phyloP scores from a whole-genome alignment of 2,329 filamentous ascomycete genomes.

The Aspergillus brasiliensis region DNA sequence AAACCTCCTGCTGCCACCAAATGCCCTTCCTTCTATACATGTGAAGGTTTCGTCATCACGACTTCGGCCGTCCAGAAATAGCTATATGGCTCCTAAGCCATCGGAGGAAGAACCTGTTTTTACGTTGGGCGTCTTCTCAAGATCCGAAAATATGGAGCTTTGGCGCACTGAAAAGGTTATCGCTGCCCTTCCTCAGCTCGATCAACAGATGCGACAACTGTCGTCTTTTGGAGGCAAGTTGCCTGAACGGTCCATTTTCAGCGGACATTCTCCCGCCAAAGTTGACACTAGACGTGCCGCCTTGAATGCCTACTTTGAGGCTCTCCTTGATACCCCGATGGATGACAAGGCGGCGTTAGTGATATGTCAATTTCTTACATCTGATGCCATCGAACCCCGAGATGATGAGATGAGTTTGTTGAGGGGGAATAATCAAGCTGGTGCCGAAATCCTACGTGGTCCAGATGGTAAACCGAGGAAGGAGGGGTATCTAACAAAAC shows the following conservation, averaged over 20 bases:
- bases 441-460: constrained; percentile 46
- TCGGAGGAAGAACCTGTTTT: constrained; percentile 93
- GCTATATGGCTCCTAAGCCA: constrained; percentile 75
- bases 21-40: constrained; percentile 81
- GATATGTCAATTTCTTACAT: constrained; percentile 83
- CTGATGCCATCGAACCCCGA: constrained; percentile 59
- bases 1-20: constrained; percentile 80
- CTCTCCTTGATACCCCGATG: constrained; percentile 78
- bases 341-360: constrained; percentile 75
- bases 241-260: constrained; percentile 85
- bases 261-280: constrained; percentile 88
- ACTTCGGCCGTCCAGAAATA: constrained; percentile 88
- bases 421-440: constrained; percentile 37
- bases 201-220: constrained; percentile 76
- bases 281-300: constrained; percentile 82
- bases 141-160: constrained; percentile 66
- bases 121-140: constrained; percentile 80
- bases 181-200: constrained; percentile 75
- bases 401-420: constrained; percentile 57
- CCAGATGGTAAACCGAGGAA: constrained; percentile 70
- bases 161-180: constrained; percentile 96
- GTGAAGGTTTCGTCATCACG: constrained; percentile 90
- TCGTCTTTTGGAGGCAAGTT: constrained; percentile 72
- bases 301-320: constrained; percentile 82
- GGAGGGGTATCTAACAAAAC: constrained; percentile 91